These are phyloP conservation scores for Suillus subalutaceus DNA, from an alignment of 768 basidiomycete genomes.

Conservation along the genomic window DNA sequence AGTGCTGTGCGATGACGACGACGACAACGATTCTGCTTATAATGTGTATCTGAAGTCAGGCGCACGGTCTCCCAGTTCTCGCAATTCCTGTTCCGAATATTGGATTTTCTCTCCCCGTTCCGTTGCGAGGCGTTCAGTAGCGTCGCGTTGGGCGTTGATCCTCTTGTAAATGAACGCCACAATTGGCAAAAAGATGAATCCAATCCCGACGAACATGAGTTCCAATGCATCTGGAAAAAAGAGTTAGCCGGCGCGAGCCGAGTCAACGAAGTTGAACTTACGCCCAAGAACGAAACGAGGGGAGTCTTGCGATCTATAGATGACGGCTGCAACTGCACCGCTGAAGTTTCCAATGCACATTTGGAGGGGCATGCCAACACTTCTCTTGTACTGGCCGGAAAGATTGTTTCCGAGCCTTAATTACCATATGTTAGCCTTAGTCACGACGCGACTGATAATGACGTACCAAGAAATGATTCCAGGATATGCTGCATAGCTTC, in stretches of 20 bases:
- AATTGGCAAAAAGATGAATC: constrained; percentile 53
- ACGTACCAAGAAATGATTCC: constrained; percentile 63
- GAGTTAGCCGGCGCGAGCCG: neutral
- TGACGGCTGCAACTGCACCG: constrained; percentile 61
- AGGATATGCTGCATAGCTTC: constrained; percentile 63
- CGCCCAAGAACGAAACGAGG: constrained; percentile 66
- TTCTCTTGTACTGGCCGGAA: constrained; percentile 69
- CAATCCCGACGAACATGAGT: constrained; percentile 71
- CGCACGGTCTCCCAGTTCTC: constrained; percentile 58
- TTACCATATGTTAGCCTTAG: neutral
- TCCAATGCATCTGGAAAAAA: constrained; percentile 55
- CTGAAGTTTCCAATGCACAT: constrained; percentile 68
- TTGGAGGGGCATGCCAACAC: constrained; percentile 66
- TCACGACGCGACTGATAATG: neutral
- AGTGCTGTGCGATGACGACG: too few relatives aligned
- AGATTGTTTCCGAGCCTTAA: constrained; percentile 16
- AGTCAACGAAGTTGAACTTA: constrained; percentile 29
- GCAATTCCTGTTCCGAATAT: constrained; percentile 22
- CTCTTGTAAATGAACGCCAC: constrained; percentile 51
- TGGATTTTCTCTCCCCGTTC: constrained; percentile 24
- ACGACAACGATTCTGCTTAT: constrained; percentile 27
- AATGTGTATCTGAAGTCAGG: constrained; percentile 64
- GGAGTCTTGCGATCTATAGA: constrained; percentile 58
- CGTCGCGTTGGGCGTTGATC: constrained; percentile 60
- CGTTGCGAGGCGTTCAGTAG: constrained; percentile 3